Base-by-base conservation (phyloP, 148 eudicot species). In the Fallopia convolvulus region DNA sequence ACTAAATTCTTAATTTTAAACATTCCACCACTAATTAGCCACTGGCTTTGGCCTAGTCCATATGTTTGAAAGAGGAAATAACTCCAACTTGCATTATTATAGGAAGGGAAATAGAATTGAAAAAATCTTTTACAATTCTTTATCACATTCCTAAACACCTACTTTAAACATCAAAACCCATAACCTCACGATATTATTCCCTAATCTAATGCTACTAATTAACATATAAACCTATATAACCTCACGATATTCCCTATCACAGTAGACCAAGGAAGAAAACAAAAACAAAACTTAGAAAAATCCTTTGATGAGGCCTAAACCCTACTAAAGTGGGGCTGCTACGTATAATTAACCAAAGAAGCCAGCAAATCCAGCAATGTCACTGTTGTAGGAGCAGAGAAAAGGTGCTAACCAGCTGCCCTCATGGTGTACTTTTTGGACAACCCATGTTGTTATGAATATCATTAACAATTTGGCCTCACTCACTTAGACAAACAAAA, bases 321-420 rank as follows among this genome's bases (percentile, higher is more conserved):
- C 23, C 56, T 14, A 61, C 56, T 14, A 61, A 61, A 61, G 68
- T 61, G 68, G 68, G 68, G 33, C 36, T 8, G 36, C 33, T 9
- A 61, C 10, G 18, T 55, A 55, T 5, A n/a, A 61, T 61, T 61
- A 23, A 61, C 68, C 33, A 55, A 55, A 55, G 61, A 5, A n/a
- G 61, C 61, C 61, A 55, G 23, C 61, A 55, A 55, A 44, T 44
- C 47, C 18, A 0, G 61, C 68, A 61, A 26, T 61, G 20, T 18
- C 60, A 55, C 60, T 55, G 60, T 55, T 55, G 68, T 3, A 61
- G 17, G 68, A 61, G 18, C 41, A 30, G n/a, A 58, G 30, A 8
- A 61, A 61, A 23, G 72, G 21, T 68, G 72, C 72, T 15, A 68
- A 68, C 72, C 72, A 68, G 46, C 72, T 68, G 72, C 44, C 72